Evolutionary conservation across 2,329 filamentous ascomycete species (phyloP).

Genomic region (Arthrobotrys sphaeroides): DNA sequence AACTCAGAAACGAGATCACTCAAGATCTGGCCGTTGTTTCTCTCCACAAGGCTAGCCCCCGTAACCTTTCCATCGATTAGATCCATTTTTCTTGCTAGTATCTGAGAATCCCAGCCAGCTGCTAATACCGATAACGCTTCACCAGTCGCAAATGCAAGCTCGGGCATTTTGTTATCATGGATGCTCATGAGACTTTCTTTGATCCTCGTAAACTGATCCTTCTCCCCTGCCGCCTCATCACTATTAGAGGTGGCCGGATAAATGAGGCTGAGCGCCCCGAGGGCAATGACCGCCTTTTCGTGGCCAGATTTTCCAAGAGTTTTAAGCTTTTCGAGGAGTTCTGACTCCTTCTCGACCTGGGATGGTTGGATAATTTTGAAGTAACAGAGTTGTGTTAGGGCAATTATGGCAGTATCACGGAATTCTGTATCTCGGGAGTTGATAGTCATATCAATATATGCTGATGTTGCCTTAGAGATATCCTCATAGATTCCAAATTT

Average conservation of each 20-base stretch:
- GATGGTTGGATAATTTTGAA: constrained; percentile 60
- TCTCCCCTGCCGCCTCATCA: constrained; percentile 57
- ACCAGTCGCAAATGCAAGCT: constrained; percentile 89
- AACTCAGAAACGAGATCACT: constrained; percentile 74
- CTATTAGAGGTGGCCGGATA: constrained; percentile 62
- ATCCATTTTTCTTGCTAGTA: constrained; percentile 67
- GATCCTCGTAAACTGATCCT: constrained; percentile 66
- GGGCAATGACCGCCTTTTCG: constrained; percentile 80
- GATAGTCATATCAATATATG: constrained; percentile 35
- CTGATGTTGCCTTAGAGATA: constrained; percentile 22
- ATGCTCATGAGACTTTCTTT: constrained; percentile 76
- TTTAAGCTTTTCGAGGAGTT: constrained; percentile 71
- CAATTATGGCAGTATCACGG: constrained; percentile 62
- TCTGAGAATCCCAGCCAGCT: constrained; percentile 83
- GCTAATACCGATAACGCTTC: constrained; percentile 83
- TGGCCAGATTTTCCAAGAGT: constrained; percentile 79
- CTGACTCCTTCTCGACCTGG: constrained; percentile 58
- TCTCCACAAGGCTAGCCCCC: constrained; percentile 19
- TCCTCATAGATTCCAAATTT: not conserved
- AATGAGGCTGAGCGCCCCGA: constrained; percentile 79
- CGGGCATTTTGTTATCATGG: constrained; percentile 83
- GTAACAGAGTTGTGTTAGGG: constrained; percentile 65
- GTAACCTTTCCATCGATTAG: constrained; percentile 54
- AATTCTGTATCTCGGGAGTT: constrained; percentile 57
- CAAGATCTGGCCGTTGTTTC: constrained; percentile 62